Evolutionary conservation across 2,329 filamentous ascomycete species (phyloP), one percentile per base, ranked within the genome.

Genomic region (Cryphonectria naterciae): DNA sequence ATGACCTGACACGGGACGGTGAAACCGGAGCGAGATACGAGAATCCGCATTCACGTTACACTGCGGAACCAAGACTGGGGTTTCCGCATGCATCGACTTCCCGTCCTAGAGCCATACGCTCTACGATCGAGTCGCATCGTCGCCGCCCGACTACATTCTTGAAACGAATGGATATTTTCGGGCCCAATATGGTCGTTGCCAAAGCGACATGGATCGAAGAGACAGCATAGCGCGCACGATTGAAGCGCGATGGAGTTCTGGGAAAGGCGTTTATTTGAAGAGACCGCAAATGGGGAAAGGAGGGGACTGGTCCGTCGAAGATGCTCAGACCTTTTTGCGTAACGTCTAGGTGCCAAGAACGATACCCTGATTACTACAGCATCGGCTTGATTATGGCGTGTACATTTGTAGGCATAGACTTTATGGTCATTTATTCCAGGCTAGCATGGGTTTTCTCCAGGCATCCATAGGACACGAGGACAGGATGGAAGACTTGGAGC

Each of bases 41-140:
- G 19, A 41, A 41, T 17, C 61, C 60, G 60, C 60, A n/a, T 65
- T 60, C 49, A 28, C 52, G 61, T 65, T 56, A 56, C 49, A 65
- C n/a, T 28, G 39, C 46, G 17, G 39, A 62, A 37, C 19, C 49
- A 46, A 49, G 62, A 28, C 39, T 62, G 19, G 49, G n/a, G 22
- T 49, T 60, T 60, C 32, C 13, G 13, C 49, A 52, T 58, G 52
- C n/a, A 65, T 17, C 22, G 25, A 39, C 35, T 32, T 32, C 32
- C 61, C 35, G 70, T 70, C 37, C 69, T 74, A 22, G n/a, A 54
- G 11, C 72, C 74, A 25, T 68, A 69, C 1, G 56, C 67, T 65
- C 72, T 71, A 67, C 28, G 52, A 39, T 67, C 64, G 11, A 49
- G 56, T 25, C 60, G 65, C 22, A 61, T 56, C 37, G 39, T 72